Evolutionary conservation across 768 basidiomycete genomes (phyloP).

Genomic region (Psilocybe azurescens): DNA sequence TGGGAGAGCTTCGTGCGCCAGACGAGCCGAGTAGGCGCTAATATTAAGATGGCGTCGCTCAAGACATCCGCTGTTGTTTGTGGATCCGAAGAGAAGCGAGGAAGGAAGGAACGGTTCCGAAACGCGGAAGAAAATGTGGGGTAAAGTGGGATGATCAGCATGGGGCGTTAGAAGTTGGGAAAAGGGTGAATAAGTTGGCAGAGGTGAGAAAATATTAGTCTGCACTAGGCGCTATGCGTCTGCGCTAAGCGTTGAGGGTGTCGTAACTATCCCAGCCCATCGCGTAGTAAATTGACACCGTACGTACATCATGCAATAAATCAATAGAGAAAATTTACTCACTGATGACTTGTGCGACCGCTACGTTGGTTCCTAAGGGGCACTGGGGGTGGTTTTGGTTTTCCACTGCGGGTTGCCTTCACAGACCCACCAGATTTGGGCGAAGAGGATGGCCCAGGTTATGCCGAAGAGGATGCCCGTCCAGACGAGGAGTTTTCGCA

Average conservation of each 20-base stretch:
- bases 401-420: constrained; percentile 30
- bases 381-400: constrained; percentile 37
- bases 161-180: not conserved
- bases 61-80: constrained; percentile 43
- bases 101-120: not conserved
- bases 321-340: constrained; percentile 21
- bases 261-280: not conserved
- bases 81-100: not conserved
- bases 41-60: constrained; percentile 46
- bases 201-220: constrained; percentile 1
- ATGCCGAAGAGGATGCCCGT: constrained; percentile 27
- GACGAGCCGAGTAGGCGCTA: constrained; percentile 45
- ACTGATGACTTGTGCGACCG: constrained; percentile 52
- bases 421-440: constrained; percentile 42
- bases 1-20: constrained; percentile 37
- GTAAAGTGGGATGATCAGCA: not conserved
- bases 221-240: not conserved
- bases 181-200: not conserved
- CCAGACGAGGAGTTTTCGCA: constrained; percentile 25
- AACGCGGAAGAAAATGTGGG: constrained; percentile 9
- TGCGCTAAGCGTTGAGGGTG: not conserved
- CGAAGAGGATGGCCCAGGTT: constrained; percentile 36
- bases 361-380: constrained; percentile 43
- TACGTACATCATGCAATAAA: too few species aligned
- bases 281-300: too few species aligned